Evolutionary conservation across 2,329 filamentous ascomycete species (phyloP), one percentile per base, ranked within the genome.

Genomic region (Plectosphaerella plurivora): DNA sequence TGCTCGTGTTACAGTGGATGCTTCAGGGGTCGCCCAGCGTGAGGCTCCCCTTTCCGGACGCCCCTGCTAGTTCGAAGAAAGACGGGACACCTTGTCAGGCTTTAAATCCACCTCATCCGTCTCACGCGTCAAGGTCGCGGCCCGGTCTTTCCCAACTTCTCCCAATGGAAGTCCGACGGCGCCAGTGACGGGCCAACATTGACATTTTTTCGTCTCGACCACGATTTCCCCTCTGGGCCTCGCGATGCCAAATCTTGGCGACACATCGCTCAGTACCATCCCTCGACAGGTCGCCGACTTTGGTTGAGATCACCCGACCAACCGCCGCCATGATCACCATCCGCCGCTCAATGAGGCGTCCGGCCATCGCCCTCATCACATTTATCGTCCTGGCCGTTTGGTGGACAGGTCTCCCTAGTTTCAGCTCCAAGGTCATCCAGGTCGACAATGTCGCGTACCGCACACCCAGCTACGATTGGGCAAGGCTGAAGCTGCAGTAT

Each of bases 381-480:
- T 55, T 55, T 41, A 45, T 57, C 47, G 45, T 45, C 48, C 49
- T 57, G 22, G 50, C 51, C 42, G 41, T 56, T 16, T 45, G 41
- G 7, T 20, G 52, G 35, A 37, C 54, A 11, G 47, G 47, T 47
- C 49, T 50, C 50, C 28, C 42, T 15, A 44, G 47, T 46, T 56
- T 50, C 47, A 24, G 24, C 44, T 15, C 45, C 46, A 24, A 36
- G 18, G 36, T 50, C 20, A 24, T 55, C 9, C 33, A 28, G 11
- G 49, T 45, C 42, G 49, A 57, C 18, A 54, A 52, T 25, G 49
- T 57, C n/a, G 25, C 10, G 15, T 57, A 53, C 44, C 56, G 54
- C 39, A 54, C 51, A 37, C 56, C 56, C 55, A 67, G 67, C 59
- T 69, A 65, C 55, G 69, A 73, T 57, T 73, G 71, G 71, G 62